These are phyloP conservation scores for Ogataea wickerhamii DNA, from an alignment of 805 yeast species.

Conservation along the genomic window DNA sequence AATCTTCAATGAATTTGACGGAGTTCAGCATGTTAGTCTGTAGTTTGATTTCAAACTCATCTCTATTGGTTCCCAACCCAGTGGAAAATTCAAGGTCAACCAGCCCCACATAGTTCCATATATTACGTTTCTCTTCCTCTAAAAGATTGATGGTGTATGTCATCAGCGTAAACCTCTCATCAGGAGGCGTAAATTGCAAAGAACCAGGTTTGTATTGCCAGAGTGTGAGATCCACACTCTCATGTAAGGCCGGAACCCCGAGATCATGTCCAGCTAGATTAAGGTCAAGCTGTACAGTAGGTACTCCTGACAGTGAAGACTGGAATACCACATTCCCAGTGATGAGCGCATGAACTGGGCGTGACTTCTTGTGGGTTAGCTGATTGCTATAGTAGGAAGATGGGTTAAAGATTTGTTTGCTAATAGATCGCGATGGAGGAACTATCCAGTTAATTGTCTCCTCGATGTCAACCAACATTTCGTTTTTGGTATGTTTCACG, in stretches of 20 bases:
- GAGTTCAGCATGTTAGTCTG: constrained; percentile 43
- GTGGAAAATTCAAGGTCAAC: constrained; percentile 51
- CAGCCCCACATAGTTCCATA: constrained; percentile 43
- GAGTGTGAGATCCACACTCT: constrained; percentile 52
- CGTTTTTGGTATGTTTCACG: constrained; percentile 75
- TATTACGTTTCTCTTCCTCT: constrained; percentile 21
- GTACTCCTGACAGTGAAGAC: constrained; percentile 73
- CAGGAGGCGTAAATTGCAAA: constrained; percentile 81
- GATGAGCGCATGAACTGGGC: constrained; percentile 50
- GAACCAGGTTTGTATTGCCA: constrained; percentile 48
- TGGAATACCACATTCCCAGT: constrained; percentile 62
- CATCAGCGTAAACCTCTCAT: constrained; percentile 65
- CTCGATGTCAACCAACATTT: constrained; percentile 76
- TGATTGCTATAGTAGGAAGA: constrained; percentile 31
- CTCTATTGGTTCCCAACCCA: constrained; percentile 47
- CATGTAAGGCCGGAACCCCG: constrained; percentile 66
- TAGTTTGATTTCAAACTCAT: constrained; percentile 63
- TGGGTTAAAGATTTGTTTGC: constrained; percentile 7
- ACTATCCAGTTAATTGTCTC: constrained; percentile 62
- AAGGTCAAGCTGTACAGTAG: constrained; percentile 60
- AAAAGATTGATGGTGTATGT: constrained; percentile 57
- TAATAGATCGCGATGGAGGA: constrained; percentile 26
- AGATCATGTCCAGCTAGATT: constrained; percentile 43
- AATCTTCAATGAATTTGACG: constrained; percentile 45
- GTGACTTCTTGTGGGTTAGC: constrained; percentile 10